Evolutionary conservation across 2,329 filamentous ascomycete species (phyloP).

Genomic region (Trichoderma atroviride): DNA sequence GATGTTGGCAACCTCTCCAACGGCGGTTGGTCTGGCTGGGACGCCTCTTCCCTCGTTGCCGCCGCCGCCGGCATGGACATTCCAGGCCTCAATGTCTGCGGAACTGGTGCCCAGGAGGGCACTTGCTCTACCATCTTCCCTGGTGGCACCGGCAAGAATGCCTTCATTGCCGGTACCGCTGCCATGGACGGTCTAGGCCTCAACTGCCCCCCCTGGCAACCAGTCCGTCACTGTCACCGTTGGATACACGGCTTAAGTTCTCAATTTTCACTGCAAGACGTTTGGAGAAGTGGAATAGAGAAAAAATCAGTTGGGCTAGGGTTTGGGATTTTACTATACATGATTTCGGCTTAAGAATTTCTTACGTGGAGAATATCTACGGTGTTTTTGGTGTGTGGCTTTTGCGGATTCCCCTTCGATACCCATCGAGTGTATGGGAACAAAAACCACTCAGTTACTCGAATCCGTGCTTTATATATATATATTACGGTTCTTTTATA

Average conservation of each 20-base stretch:
- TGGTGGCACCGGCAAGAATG: constrained; percentile 42
- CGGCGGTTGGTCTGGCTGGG: constrained; percentile 53
- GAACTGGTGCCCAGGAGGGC: constrained; percentile 40
- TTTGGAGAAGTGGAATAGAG: constrained; percentile 7
- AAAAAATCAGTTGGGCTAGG: constrained; percentile 12
- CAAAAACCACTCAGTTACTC: constrained; percentile 11
- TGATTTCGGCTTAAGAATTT: constrained; percentile 20
- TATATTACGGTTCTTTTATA: constrained; percentile 24
- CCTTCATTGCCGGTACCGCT: constrained; percentile 45
- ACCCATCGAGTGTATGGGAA: constrained; percentile 15
- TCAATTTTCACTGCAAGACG: not conserved
- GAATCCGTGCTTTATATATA: constrained; percentile 26
- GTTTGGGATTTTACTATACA: constrained; percentile 12
- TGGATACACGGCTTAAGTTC: constrained; percentile 32
- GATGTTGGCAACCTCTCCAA: constrained; percentile 52
- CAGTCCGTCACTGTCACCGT: constrained; percentile 39
- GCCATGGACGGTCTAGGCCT: constrained; percentile 45
- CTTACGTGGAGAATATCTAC: constrained; percentile 20
- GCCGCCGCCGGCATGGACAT: constrained; percentile 38
- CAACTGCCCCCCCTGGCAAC: constrained; percentile 40
- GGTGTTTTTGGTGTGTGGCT: constrained; percentile 30
- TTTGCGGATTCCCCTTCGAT: constrained; percentile 22
- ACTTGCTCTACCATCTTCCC: constrained; percentile 48
- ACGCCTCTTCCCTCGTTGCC: constrained; percentile 54
- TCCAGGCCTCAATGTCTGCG: constrained; percentile 45